These are phyloP conservation scores for Helianthus annuus DNA, from an alignment of 129 eudicot species.

Conservation along the genomic window DNA sequence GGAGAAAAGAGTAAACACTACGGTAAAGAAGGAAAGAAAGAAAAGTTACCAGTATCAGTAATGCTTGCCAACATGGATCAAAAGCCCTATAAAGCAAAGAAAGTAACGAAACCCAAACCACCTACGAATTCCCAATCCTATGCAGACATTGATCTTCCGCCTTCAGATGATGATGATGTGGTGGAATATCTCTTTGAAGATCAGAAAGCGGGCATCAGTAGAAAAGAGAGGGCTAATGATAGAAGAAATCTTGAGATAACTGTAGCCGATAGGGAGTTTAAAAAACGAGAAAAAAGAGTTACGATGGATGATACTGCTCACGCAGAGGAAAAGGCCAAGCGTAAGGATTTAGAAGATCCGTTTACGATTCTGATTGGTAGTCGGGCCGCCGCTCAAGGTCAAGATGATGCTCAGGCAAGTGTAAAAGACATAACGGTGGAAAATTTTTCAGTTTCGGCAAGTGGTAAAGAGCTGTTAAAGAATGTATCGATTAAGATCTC, in stretches of 20 bases:
- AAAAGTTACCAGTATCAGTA: slow-evolving; percentile 68
- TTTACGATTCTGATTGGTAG: slow-evolving; percentile 82
- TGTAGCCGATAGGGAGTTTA: slow-evolving; percentile 62
- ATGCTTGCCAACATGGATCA: slow-evolving; percentile 66
- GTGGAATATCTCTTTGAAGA: slow-evolving; percentile 28
- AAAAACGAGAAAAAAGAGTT: slow-evolving; percentile 80
- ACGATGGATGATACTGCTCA: slow-evolving; percentile 57
- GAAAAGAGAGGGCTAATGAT: slow-evolving; percentile 42
- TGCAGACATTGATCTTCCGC: slow-evolving; percentile 81
- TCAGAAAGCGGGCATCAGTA: neutral
- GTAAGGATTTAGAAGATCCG: slow-evolving; percentile 73
- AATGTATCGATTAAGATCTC: too few species aligned
- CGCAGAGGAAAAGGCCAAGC: slow-evolving; percentile 52
- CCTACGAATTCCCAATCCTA: slow-evolving; percentile 48
- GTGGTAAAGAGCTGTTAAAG: slow-evolving; percentile 49
- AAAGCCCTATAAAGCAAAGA: too few species aligned
- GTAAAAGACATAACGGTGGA: slow-evolving; percentile 80
- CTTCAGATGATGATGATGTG: slow-evolving; percentile 62
- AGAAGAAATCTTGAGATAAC: slow-evolving; percentile 48
- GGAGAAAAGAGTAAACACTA: slow-evolving; percentile 45
- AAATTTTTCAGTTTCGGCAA: slow-evolving; percentile 80
- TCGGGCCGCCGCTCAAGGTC: slow-evolving; percentile 55
- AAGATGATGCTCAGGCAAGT: slow-evolving; percentile 78
- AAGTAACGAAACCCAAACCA: neutral
- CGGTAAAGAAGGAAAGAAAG: slow-evolving; percentile 48